Evolutionary conservation across 352 stramenopile species (phyloP).

Genomic region (Phytophthora podocarpi): DNA sequence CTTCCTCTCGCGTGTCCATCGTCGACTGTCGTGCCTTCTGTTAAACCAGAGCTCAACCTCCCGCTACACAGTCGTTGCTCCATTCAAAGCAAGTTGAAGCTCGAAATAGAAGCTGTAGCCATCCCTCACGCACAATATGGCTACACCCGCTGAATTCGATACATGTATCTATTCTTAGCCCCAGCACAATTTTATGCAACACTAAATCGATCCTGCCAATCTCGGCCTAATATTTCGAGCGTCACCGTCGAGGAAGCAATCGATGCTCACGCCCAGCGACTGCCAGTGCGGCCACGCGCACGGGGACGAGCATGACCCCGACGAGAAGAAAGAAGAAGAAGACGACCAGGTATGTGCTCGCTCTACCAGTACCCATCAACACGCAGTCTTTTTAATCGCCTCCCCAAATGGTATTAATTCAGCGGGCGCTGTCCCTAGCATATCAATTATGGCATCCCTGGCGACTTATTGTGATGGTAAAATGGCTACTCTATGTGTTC

Average conservation of each 20-base stretch:
- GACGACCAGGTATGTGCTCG: slow-evolving; percentile 17
- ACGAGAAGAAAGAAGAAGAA: slow-evolving; percentile 10
- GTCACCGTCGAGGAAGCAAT: neutral
- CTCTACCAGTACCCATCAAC: neutral
- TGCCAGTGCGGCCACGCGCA: slow-evolving; percentile 41
- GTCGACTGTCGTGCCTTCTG: no score
- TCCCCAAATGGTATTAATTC: neutral
- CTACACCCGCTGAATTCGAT: slow-evolving; percentile 8
- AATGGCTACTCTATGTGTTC: neutral
- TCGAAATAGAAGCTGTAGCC: slow-evolving; percentile 26
- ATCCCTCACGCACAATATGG: no score
- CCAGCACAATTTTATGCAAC: neutral
- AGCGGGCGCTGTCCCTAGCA: slow-evolving; percentile 43
- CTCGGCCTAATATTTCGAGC: slow-evolving; percentile 1
- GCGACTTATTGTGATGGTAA: slow-evolving; percentile 63
- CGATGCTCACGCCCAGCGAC: slow-evolving; percentile 36
- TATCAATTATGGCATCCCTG: slow-evolving; percentile 79
- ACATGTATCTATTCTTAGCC: slow-evolving; percentile 9
- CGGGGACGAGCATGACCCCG: slow-evolving; percentile 16
- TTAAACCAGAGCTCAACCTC: neutral
- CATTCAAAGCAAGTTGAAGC: slow-evolving; percentile 33
- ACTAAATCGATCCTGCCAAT: slow-evolving; percentile 1
- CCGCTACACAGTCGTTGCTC: no score
- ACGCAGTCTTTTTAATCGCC: neutral
- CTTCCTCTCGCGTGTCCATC: slow-evolving; percentile 63